These are phyloP conservation scores for Acanthamoeba quina DNA, from an alignment of 208 protist genomes.

Conservation along the genomic window DNA sequence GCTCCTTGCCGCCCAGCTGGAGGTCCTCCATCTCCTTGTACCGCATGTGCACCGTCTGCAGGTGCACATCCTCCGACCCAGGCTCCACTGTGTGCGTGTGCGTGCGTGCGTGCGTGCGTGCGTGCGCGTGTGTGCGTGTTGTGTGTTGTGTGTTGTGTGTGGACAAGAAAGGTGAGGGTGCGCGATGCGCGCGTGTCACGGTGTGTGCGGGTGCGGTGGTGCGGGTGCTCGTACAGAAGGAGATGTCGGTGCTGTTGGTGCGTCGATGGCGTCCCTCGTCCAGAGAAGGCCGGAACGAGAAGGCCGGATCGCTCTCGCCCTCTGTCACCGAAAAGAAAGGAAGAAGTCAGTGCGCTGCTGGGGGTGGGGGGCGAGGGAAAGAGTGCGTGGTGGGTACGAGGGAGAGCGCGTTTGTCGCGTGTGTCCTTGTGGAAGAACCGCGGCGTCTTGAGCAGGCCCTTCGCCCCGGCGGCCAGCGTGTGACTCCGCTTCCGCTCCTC, in stretches of 20 bases:
- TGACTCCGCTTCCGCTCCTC: conserved; percentile 17
- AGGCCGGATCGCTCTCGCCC: background rate
- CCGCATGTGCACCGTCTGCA: background rate
- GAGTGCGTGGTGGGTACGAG: background rate
- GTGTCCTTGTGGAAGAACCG: conserved; percentile 14
- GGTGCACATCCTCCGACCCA: background rate
- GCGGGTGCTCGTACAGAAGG: background rate
- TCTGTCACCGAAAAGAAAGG: background rate
- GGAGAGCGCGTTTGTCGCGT: conserved; percentile 1
- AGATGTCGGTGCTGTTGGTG: conserved; percentile 34
- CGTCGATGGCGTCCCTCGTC: conserved; percentile 22
- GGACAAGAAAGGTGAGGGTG: background rate
- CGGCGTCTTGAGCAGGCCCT: conserved; percentile 30
- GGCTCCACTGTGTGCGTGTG: background rate
- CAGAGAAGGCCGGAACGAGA: background rate
- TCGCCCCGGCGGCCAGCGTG: conserved; percentile 18
- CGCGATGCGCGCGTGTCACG: no score
- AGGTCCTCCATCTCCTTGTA: conserved; percentile 71
- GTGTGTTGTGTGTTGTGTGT: background rate
- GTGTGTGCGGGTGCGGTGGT: background rate
- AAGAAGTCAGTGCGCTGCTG: background rate
- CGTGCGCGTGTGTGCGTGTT: no score
- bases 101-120: no score
- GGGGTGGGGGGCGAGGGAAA: background rate
- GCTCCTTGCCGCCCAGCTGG: conserved; percentile 28